phyloP scores from a whole-genome alignment of 106 monocot genomes.

The Vanilla planifolia region DNA sequence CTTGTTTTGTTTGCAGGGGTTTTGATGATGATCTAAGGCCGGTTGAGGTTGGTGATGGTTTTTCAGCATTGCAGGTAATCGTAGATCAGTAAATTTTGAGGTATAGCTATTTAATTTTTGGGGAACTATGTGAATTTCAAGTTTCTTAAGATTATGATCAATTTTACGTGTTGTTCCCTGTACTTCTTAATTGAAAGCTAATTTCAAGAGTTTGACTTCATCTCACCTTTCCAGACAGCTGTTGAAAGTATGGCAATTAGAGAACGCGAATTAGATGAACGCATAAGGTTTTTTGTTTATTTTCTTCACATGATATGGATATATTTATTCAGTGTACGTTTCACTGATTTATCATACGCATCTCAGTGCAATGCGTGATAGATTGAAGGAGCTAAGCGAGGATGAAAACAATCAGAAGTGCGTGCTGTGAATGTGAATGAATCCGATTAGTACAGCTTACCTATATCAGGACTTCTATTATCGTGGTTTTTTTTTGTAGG shows the following conservation, averaged over 20 bases:
- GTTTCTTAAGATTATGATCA: too few relatives aligned
- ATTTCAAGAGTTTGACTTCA: too few relatives aligned
- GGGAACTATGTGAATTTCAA: too few relatives aligned
- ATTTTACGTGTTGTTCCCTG: too few relatives aligned
- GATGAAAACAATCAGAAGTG: constrained; percentile 31
- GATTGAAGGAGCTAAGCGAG: constrained; percentile 30
- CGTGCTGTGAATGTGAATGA: background rate
- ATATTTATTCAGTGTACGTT: background rate
- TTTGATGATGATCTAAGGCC: constrained; percentile 22
- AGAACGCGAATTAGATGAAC: constrained; percentile 22
- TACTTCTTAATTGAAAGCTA: too few relatives aligned
- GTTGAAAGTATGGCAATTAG: constrained; percentile 17
- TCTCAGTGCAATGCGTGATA: constrained; percentile 26
- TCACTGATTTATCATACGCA: constrained; percentile 10
- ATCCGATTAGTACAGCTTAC: too few relatives aligned
- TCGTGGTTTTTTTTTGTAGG: constrained; percentile 3
- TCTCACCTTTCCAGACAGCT: constrained; percentile 14
- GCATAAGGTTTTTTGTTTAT: constrained; percentile 22
- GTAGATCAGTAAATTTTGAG: too few relatives aligned
- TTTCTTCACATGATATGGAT: background rate
- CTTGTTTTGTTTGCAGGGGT: constrained; percentile 22
- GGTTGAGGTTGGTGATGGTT: constrained; percentile 19
- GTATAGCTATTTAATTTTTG: too few relatives aligned
- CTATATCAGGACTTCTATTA: background rate
- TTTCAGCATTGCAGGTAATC: constrained; percentile 28